Conservation (phyloP, 2,329 filamentous ascomycete species). For the Aquanectria penicillioides region DNA sequence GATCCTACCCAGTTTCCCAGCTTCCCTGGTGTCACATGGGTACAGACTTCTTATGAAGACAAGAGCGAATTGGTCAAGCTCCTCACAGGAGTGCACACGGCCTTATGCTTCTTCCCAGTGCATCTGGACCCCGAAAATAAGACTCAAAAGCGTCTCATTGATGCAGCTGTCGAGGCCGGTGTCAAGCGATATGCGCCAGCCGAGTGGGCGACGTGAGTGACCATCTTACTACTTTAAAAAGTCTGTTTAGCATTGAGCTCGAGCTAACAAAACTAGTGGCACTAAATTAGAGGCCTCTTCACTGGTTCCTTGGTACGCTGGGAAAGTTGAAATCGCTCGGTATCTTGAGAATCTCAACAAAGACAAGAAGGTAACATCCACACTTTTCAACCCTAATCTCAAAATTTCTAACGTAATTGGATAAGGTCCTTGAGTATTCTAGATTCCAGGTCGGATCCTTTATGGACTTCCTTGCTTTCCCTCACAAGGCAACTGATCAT, state of each 20-base stretch:
- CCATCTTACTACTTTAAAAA: background rate
- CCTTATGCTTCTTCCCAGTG: conserved; percentile 59
- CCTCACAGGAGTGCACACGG: conserved; percentile 57
- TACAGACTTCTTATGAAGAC: conserved; percentile 55
- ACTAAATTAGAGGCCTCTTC: conserved; percentile 27
- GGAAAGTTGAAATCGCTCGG: conserved; percentile 58
- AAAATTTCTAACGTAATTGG: background rate
- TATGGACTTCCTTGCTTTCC: conserved; percentile 62
- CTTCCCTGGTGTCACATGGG: conserved; percentile 49
- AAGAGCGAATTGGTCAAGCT: conserved; percentile 46
- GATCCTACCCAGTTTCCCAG: conserved; percentile 10
- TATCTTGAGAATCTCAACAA: conserved; percentile 63
- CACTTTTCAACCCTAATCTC: background rate
- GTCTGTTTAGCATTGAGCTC: background rate
- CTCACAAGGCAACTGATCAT: conserved; percentile 55
- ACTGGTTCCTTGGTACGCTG: conserved; percentile 58
- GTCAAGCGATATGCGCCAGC: conserved; percentile 70
- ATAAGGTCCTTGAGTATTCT: conserved; percentile 62
- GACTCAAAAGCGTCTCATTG: conserved; percentile 65
- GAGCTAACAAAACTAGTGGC: conserved; percentile 3
- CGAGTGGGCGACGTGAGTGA: conserved; percentile 58
- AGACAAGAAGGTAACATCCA: conserved; percentile 47
- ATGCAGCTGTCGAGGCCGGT: conserved; percentile 67
- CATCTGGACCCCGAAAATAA: conserved; percentile 47
- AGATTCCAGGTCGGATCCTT: conserved; percentile 65